Conservation (phyloP, 257 asterid genomes). For the Solanum verrucosum region DNA sequence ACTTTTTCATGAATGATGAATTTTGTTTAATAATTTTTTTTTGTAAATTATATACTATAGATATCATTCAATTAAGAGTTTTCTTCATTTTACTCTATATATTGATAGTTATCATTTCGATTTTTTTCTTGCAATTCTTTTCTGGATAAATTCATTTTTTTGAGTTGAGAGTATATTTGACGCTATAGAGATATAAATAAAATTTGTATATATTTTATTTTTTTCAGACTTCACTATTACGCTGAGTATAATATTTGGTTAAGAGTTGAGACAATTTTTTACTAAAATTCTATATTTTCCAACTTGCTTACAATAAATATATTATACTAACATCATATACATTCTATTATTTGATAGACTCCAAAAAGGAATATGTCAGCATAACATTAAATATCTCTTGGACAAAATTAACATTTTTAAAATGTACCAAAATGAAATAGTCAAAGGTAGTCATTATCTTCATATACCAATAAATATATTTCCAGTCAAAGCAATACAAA, state of each 20-base stretch:
- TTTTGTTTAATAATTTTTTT: background rate
- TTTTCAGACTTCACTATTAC: no score
- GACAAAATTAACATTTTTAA: background rate
- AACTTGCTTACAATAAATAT: background rate
- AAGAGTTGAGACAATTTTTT: background rate
- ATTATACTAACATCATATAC: background rate
- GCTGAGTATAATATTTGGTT: no score
- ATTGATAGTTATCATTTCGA: background rate
- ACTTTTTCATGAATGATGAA: background rate
- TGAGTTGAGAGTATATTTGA: no score
- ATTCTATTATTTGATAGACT: background rate
- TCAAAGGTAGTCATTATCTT: background rate
- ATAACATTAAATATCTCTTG: background rate
- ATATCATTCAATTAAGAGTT: background rate
- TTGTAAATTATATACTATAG: no score
- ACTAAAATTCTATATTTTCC: background rate
- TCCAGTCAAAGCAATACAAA: background rate
- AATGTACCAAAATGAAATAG: background rate
- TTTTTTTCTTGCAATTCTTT: background rate
- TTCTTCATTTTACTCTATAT: background rate
- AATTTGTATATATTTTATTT: no score
- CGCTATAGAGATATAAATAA: no score
- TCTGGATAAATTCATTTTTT: no score
- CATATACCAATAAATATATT: background rate
- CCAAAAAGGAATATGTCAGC: background rate